phyloP scores from a whole-genome alignment of 257 asterid species.

The Haberlea rhodopensis region DNA sequence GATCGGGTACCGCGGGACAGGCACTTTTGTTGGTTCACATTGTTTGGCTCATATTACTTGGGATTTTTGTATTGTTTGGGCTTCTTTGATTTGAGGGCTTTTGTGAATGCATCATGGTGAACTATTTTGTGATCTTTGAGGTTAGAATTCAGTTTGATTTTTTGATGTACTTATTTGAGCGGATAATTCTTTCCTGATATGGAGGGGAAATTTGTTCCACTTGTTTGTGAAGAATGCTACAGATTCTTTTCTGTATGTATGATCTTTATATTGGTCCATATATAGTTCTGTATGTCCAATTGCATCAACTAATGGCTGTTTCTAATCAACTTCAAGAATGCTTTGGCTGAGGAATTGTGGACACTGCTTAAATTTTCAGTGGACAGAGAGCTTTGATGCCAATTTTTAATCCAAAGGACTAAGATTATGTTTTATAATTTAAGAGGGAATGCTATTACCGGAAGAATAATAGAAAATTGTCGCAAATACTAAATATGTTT shows the following conservation, averaged over 20 bases:
- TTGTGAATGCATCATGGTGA: neutral
- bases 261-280: conserved; percentile 9
- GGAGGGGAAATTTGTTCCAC: conserved; percentile 19
- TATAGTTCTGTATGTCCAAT: neutral
- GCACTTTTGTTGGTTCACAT: no score
- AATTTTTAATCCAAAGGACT: no score
- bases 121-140: conserved; percentile 22
- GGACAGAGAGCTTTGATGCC: no score
- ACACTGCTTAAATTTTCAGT: neutral
- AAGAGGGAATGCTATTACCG: no score
- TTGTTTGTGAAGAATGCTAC: conserved; percentile 22
- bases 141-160: conserved; percentile 22
- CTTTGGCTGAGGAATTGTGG: neutral
- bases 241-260: conserved; percentile 32
- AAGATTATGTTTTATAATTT: no score
- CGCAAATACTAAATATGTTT: no score
- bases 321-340: neutral
- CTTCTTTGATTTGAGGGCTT: conserved; percentile 46
- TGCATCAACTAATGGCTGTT: neutral
- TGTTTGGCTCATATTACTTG: no score
- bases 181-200: conserved; percentile 16
- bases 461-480: no score
- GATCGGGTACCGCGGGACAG: no score
- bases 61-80: conserved; percentile 70
- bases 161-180: neutral